Base-by-base conservation (phyloP, 768 basidiomycete species). In the Jaapia argillacea region DNA sequence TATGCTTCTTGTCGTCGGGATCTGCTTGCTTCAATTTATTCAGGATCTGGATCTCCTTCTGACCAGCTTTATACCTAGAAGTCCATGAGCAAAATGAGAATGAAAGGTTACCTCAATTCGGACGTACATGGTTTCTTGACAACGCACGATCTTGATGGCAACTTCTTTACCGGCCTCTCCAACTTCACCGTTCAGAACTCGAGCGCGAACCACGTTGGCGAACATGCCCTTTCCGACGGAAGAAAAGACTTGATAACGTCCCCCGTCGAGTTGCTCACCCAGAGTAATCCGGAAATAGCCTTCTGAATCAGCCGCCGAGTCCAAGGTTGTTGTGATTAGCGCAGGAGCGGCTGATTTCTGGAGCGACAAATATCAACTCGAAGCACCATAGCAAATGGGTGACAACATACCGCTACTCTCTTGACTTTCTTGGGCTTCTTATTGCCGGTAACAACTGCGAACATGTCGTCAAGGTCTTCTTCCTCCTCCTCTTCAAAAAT, bases 211-310 rank as follows among this genome's bases (percentile, higher is more conserved):
- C 40, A 99, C 96, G 44, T 88, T 90, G 39, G 92, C 91, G 59
- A 98, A 99, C 94, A 99, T 99, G 39, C 96, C 96, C 59, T 94
- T 93, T 14, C 96, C 96, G n/a, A 98, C 70, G 39, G 79, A 87
- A 39, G 89, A 90, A 51, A 86, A 92, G 6, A 99, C 90, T 59
- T 96, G 90, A 58, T 98, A 99, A 33, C 85, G 77, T 4, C 88
- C 92, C 22, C 81, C 77, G 55, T 96, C 93, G 14, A 99, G 70
- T 46, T 90, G 81, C 63, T 99, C 96, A 36, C 94, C 96, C 13
- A 97, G 77, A 41, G 93, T 89, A 42, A 96, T 77, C 45, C 80
- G 79, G 58, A 98, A 99, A 60, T 98, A 98, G 1, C 96, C 96
- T 63, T 99, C 96, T 0, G 85, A 58, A 61, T 98, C 96, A 25